These are phyloP conservation scores for Metarhizium brunneum DNA, from an alignment of 2,329 filamentous ascomycete species.

Conservation along the genomic window DNA sequence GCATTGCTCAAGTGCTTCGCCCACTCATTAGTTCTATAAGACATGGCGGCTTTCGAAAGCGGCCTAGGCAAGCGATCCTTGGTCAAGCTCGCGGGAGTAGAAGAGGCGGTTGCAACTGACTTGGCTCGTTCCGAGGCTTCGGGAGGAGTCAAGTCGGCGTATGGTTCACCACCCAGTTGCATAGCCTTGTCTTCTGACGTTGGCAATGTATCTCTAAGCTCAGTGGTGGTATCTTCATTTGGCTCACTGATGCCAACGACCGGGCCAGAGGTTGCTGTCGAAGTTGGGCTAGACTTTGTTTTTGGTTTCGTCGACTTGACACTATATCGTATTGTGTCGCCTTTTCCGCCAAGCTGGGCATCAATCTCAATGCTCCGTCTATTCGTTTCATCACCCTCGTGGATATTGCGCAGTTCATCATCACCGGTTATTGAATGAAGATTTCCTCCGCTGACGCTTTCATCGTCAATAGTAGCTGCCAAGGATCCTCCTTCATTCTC, in stretches of 20 bases:
- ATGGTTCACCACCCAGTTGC: constrained; percentile 1
- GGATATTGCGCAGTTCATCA: constrained; percentile 9
- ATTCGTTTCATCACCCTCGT: background rate
- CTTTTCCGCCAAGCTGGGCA: constrained; percentile 23
- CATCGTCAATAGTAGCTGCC: constrained; percentile 47
- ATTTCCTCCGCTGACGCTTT: constrained; percentile 34
- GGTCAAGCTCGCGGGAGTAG: constrained; percentile 40
- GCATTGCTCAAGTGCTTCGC: constrained; percentile 78
- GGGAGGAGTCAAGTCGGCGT: constrained; percentile 6
- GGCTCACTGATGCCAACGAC: background rate
- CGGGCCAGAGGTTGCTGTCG: background rate
- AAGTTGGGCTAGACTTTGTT: background rate
- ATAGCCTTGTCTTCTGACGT: background rate
- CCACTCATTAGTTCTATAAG: constrained; percentile 92
- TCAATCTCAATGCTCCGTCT: constrained; percentile 28
- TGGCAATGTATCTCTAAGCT: background rate
- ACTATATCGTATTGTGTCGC: background rate
- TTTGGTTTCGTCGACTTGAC: background rate
- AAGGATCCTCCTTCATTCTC: constrained; percentile 42
- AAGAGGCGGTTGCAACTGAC: constrained; percentile 32
- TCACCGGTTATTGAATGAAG: constrained; percentile 15
- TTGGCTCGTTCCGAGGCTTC: constrained; percentile 24
- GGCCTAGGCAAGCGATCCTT: constrained; percentile 58
- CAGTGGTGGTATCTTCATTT: background rate
- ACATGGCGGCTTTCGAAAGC: constrained; percentile 67